Percentiles rank a stretch among this genome's conserved stretches.
phyloP scores from a whole-genome alignment of 2,329 filamentous ascomycete genomes.

The Colletotrichum abscissum region DNA sequence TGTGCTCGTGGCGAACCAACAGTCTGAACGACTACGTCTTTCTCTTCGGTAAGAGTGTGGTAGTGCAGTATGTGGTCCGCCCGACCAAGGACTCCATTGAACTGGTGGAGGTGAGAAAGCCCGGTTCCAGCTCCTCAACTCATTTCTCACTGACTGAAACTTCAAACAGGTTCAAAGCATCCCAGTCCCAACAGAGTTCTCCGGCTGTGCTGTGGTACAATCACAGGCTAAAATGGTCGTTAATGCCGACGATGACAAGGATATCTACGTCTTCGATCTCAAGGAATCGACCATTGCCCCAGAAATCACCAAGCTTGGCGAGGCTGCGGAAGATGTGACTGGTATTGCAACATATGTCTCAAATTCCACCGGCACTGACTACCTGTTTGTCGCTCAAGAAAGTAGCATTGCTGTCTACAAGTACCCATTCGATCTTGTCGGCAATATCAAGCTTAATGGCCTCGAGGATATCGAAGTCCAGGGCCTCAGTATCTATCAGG shows the following conservation, averaged over 20 bases:
- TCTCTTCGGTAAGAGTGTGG: constrained; percentile 56
- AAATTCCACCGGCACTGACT: constrained; percentile 43
- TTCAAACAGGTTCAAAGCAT: constrained; percentile 51
- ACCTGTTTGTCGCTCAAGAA: constrained; percentile 53
- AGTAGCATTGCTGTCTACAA: constrained; percentile 53
- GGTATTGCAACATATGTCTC: constrained; percentile 55
- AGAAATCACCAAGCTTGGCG: constrained; percentile 48
- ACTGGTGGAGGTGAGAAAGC: constrained; percentile 47
- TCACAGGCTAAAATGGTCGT: constrained; percentile 52
- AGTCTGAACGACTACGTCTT: constrained; percentile 56
- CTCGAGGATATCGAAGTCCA: constrained; percentile 54
- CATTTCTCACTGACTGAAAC: constrained; percentile 1
- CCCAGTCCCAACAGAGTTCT: constrained; percentile 53
- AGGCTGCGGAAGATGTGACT: constrained; percentile 51
- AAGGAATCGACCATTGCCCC: constrained; percentile 51
- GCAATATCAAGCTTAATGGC: constrained; percentile 49
- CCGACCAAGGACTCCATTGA: constrained; percentile 42
- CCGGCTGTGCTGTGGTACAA: constrained; percentile 54
- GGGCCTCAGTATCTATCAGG: constrained; percentile 55
- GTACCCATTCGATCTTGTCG: constrained; percentile 47
- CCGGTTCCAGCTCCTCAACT: background rate
- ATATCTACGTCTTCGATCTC: constrained; percentile 51
- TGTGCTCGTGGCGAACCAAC: constrained; percentile 56
- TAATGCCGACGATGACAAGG: constrained; percentile 49
- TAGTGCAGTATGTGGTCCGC: constrained; percentile 51